Conservation (phyloP, 805 yeast genomes). For the Martiniozyma abietophila region DNA sequence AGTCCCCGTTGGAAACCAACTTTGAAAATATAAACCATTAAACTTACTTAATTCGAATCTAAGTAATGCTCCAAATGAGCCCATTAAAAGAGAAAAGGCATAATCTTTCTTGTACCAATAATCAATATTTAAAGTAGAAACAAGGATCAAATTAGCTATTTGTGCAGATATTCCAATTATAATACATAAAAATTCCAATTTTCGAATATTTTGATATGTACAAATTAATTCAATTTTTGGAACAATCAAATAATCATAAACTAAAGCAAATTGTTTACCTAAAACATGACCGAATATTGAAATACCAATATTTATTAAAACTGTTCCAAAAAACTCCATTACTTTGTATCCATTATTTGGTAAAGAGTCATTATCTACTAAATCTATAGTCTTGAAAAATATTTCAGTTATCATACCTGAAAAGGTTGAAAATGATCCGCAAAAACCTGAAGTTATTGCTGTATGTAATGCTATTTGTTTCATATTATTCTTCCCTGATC, state of each 20-base stretch:
- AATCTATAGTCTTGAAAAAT: constrained; percentile 39
- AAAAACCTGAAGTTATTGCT: constrained; percentile 69
- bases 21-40: constrained; percentile 29
- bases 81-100: constrained; percentile 58
- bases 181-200: constrained; percentile 12
- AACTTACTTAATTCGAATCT: constrained; percentile 47
- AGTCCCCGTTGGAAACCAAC: constrained; percentile 49
- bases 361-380: constrained; percentile 19
- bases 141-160: constrained; percentile 34
- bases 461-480: constrained; percentile 40
- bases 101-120: constrained; percentile 51
- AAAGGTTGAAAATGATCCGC: constrained; percentile 78
- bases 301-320: constrained; percentile 48
- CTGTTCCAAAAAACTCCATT: constrained; percentile 61
- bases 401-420: constrained; percentile 54
- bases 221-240: constrained; percentile 5
- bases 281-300: constrained; percentile 50
- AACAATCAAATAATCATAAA: constrained; percentile 9
- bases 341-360: constrained; percentile 73
- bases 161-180: constrained; percentile 23
- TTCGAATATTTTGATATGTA: constrained; percentile 9
- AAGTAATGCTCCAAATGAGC: constrained; percentile 59
- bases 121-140: constrained; percentile 24
- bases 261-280: constrained; percentile 41
- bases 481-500: constrained; percentile 20